Percentiles rank a stretch among this genome's conserved stretches.
Conservation (phyloP, 345 rosid genomes). For the Euphorbia pulcherrima region DNA sequence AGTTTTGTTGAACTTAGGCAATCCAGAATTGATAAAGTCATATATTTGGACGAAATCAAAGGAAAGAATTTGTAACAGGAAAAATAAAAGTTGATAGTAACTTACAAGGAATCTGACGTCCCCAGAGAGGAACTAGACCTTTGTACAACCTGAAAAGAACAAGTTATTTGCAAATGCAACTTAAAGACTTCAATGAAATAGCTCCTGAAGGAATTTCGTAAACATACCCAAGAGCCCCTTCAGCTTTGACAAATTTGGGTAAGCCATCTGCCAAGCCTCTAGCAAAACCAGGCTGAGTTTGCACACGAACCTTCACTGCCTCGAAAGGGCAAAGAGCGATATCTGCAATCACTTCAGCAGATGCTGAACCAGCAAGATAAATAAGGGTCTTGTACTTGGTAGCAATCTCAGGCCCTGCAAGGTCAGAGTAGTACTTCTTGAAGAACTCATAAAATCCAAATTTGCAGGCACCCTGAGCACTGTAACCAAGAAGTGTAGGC, state of each 20-base stretch:
- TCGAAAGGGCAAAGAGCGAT: constrained; percentile 96
- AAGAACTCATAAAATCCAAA: constrained; percentile 96
- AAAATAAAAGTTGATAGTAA: constrained; percentile 1
- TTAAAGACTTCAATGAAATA: not conserved
- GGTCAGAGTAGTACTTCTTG: constrained; percentile 85
- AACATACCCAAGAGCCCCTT: constrained; percentile 83
- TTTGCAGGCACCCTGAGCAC: constrained; percentile 99
- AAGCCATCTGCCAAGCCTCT: constrained; percentile 91
- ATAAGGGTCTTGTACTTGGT: constrained; percentile 91
- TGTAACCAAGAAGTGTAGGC: constrained; percentile 93
- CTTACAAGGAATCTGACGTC: constrained; percentile 99
- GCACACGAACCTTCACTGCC: constrained; percentile 98
- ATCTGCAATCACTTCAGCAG: constrained; percentile 94
- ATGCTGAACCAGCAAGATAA: constrained; percentile 98
- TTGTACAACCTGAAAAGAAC: constrained; percentile 70
- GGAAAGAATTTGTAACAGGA: not conserved
- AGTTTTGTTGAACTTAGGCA: not conserved
- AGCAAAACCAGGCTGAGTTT: constrained; percentile 99
- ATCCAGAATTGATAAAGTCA: not conserved
- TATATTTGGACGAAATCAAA: not conserved
- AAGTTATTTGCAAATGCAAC: constrained; percentile 8
- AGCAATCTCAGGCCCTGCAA: constrained; percentile 85
- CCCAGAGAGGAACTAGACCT: constrained; percentile 97
- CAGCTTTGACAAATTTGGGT: constrained; percentile 87
- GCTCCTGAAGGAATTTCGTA: constrained; percentile 4